phyloP scores from a whole-genome alignment of 2,329 filamentous ascomycete genomes.

The Grosmannia huntii region DNA sequence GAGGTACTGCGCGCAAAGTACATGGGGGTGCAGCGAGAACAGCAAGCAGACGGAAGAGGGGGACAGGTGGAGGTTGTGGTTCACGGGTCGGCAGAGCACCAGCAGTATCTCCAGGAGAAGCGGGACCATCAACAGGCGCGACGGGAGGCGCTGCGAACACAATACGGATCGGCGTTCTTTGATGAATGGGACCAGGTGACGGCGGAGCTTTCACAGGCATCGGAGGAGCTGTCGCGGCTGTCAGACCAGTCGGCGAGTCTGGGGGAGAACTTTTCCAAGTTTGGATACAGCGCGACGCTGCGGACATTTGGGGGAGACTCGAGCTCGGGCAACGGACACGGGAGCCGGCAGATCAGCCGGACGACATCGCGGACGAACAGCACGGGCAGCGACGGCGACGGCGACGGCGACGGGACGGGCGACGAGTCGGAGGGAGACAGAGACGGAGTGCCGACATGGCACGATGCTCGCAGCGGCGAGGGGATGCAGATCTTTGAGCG shows the following conservation, averaged over 20 bases:
- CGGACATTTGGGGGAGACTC: constrained; percentile 25
- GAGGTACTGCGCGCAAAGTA: constrained; percentile 33
- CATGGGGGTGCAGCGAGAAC: constrained; percentile 16
- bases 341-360: background rate
- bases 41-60: constrained; percentile 4
- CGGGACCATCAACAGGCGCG: constrained; percentile 39
- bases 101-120: constrained; percentile 32
- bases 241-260: constrained; percentile 33
- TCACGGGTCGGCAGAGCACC: constrained; percentile 37
- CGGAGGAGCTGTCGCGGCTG: constrained; percentile 38
- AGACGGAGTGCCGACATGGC: constrained; percentile 8
- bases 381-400: constrained; percentile 13
- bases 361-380: background rate
- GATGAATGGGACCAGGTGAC: constrained; percentile 44
- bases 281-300: constrained; percentile 47
- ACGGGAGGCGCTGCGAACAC: constrained; percentile 31
- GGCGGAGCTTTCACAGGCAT: constrained; percentile 37
- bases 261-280: constrained; percentile 49
- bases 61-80: constrained; percentile 42
- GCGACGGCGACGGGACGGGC: too few relatives aligned
- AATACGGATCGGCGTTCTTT: constrained; percentile 34
- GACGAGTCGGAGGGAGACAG: constrained; percentile 8
- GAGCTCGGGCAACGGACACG: constrained; percentile 12
- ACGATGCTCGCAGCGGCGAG: constrained; percentile 21
- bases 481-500: constrained; percentile 44